Percentiles rank a stretch among this genome's conserved stretches.
Evolutionary conservation across 331 rosid species (phyloP).

Genomic region (Rosa hybrid): DNA sequence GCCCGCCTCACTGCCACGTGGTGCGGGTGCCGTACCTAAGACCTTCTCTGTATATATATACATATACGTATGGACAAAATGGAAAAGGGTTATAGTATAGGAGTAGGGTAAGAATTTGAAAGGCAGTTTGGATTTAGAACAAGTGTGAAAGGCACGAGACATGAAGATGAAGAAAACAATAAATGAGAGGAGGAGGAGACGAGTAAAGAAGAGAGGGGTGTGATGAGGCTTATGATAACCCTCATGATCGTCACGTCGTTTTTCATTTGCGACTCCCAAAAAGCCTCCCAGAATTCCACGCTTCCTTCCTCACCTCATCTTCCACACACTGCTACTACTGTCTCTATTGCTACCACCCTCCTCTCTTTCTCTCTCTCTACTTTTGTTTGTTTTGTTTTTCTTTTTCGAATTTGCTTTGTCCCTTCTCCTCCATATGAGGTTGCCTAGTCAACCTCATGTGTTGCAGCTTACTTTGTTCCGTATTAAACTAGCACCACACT

Average conservation of each 20-base stretch:
- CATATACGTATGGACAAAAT: slow-evolving; percentile 13
- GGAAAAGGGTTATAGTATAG: slow-evolving; percentile 9
- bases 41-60: not conserved
- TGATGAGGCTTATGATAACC: slow-evolving; percentile 89
- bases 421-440: slow-evolving; percentile 17
- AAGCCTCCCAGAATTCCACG: slow-evolving; percentile 99
- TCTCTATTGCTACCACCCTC: not conserved
- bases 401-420: slow-evolving; percentile 3
- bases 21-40: no score
- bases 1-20: no score
- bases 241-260: slow-evolving; percentile 99
- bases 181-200: slow-evolving; percentile 37
- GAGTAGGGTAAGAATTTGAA: slow-evolving; percentile 26
- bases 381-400: slow-evolving; percentile 18
- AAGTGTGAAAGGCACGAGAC: slow-evolving; percentile 83
- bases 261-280: slow-evolving; percentile 82
- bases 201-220: slow-evolving; percentile 23
- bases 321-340: slow-evolving; percentile 10
- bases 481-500: slow-evolving; percentile 20
- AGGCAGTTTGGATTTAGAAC: slow-evolving; percentile 85
- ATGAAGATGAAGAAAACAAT: slow-evolving; percentile 46
- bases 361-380: slow-evolving; percentile 24
- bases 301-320: slow-evolving; percentile 24
- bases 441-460: slow-evolving; percentile 21
- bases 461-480: slow-evolving; percentile 12